Conservation (phyloP, 768 basidiomycete genomes). For the Pulveroboletus sp. region DNA sequence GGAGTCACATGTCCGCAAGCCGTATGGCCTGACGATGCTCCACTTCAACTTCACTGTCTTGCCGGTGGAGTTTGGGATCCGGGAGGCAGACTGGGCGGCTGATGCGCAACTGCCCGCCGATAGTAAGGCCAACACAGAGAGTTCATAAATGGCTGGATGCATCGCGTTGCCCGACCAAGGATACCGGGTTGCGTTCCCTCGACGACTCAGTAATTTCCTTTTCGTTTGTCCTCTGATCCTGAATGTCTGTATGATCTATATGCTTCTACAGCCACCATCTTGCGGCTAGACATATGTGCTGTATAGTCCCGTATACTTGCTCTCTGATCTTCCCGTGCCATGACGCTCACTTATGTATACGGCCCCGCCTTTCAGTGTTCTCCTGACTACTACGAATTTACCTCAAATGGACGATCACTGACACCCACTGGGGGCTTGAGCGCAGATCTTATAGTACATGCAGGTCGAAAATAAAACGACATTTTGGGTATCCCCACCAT, state of each 20-base stretch:
- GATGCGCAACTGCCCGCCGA: background rate
- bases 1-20: constrained; percentile 55
- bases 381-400: too few relatives aligned
- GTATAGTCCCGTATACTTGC: background rate
- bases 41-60: constrained; percentile 43
- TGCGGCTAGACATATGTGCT: background rate
- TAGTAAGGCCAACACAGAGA: too few relatives aligned
- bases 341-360: background rate
- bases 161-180: background rate
- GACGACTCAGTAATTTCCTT: background rate
- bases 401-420: too few relatives aligned
- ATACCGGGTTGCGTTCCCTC: background rate
- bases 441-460: background rate
- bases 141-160: background rate
- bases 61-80: constrained; percentile 21
- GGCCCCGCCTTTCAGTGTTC: too few relatives aligned
- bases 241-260: background rate
- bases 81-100: constrained; percentile 19
- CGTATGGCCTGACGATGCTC: constrained; percentile 54
- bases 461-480: background rate
- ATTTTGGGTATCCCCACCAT: background rate
- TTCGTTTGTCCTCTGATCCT: background rate
- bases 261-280: background rate
- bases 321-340: background rate
- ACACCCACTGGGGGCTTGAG: too few relatives aligned